Base-by-base conservation (phyloP, 1,284 basidiomycete genomes). In the Rhodotorula sp. region DNA sequence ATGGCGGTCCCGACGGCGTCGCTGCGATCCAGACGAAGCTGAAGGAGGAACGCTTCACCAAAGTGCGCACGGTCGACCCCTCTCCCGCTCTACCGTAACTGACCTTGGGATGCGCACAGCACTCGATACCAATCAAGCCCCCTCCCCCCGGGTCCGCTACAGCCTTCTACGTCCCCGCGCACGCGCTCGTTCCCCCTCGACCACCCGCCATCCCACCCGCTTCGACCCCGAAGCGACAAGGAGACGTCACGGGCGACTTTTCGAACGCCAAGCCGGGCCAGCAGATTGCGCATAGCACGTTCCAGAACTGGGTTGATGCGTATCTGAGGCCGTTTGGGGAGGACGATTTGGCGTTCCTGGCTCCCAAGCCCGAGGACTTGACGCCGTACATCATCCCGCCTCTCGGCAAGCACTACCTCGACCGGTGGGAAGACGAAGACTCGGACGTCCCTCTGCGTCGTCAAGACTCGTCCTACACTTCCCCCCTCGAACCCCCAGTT, bases 391-490 rank as follows among this genome's bases (percentile, higher is more conserved):
- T 91, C 53, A 87, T 95, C 81, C 94, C 94, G 11, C 86, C 89
- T 67, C 84, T 95, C 1, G 95, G 94, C 11, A 84, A 88, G 73
- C 93, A 94, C 81, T 98, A 96, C 78, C 84, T 87, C 34, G 90
- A 94, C 63, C 83, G 89, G 2, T 97, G 94, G 94, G 92, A 93
- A 72, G 92, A 95, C 73, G 89, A 93, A 78, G 94, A 97, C 79
- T 84, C 84, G 10, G 84, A 84, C 71, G 76, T 54, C 80, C 47
- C 78, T 51, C 74, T 79, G 74, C 79, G 47, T 47, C 75, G 19
- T 75, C 30, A 44, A 22, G 36, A 54, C 83, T 66, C 77, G 79
- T 47, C 83, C 83, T 5, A 79, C 83, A 46, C 84, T 85, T 9
- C 90, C 87, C 56, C 68, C 15, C 67, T 73, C n/a, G 62, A 71